These are phyloP conservation scores for Alternaria rosae DNA, from an alignment of 2,329 filamentous ascomycete species.

Conservation along the genomic window DNA sequence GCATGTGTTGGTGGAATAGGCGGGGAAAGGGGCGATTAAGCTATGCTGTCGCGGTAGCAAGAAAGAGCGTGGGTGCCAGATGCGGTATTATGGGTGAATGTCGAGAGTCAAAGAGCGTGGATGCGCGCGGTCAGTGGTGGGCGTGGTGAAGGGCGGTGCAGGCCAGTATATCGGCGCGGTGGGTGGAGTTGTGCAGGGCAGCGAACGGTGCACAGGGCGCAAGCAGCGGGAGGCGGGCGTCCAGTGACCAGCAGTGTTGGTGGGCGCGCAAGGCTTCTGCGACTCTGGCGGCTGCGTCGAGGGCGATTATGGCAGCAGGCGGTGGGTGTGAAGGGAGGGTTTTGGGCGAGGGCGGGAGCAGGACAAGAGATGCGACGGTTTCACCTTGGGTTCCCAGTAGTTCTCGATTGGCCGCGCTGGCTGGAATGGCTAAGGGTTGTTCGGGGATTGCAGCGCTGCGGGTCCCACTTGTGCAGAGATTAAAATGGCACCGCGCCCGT, in stretches of 20 bases:
- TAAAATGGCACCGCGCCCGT: conserved; percentile 31
- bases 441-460: conserved; percentile 15
- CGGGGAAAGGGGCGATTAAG: conserved; percentile 6
- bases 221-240: conserved; percentile 9
- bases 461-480: conserved; percentile 25
- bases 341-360: conserved; percentile 20
- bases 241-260: conserved; percentile 16
- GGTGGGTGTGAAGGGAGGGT: conserved; percentile 28
- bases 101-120: neutral
- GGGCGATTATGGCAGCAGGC: conserved; percentile 13
- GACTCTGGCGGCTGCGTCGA: conserved; percentile 25
- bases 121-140: conserved; percentile 13
- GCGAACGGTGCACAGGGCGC: conserved; percentile 14
- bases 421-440: conserved; percentile 8
- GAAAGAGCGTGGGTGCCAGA: conserved; percentile 2
- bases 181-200: neutral
- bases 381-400: conserved; percentile 24
- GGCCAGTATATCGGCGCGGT: conserved; percentile 5
- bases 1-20: conserved; percentile 65
- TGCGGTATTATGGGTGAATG: neutral
- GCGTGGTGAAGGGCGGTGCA: conserved; percentile 10
- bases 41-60: conserved; percentile 22
- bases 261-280: conserved; percentile 9
- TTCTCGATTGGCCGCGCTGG: conserved; percentile 21
- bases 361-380: conserved; percentile 31